These are phyloP conservation scores for Heliocybe sulcata DNA, from an alignment of 1,284 basidiomycete genomes.

Conservation along the genomic window DNA sequence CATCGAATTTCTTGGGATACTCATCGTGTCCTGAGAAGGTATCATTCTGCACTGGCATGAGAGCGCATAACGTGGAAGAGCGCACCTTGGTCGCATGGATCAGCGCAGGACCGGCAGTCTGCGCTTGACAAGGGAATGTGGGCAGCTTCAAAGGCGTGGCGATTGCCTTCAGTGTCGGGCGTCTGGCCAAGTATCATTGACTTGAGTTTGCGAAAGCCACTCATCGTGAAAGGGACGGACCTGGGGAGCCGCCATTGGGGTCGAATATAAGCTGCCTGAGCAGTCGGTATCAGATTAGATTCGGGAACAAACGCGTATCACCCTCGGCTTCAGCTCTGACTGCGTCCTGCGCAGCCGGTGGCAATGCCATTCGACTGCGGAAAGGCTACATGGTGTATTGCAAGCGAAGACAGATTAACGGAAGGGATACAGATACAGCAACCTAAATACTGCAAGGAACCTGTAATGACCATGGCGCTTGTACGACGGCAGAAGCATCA, in stretches of 20 bases:
- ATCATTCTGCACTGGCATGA: neutral
- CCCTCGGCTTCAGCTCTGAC: neutral
- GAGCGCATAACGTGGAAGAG: neutral
- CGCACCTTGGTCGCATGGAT: constrained; percentile 2
- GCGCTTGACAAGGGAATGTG: neutral
- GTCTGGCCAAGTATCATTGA: neutral
- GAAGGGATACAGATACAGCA: neutral
- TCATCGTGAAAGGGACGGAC: neutral
- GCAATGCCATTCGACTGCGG: too few species aligned
- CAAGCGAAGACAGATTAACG: neutral
- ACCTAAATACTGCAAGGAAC: too few species aligned
- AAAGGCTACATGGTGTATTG: neutral
- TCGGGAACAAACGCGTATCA: neutral
- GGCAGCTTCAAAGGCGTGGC: neutral
- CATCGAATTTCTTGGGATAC: constrained; percentile 1
- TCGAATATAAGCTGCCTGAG: neutral
- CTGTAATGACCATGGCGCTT: neutral
- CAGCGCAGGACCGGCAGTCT: constrained; percentile 1
- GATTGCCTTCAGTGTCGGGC: neutral
- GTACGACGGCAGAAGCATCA: constrained; percentile 3
- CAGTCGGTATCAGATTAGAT: neutral
- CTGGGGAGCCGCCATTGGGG: neutral
- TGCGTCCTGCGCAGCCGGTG: too few species aligned
- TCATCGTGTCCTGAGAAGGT: constrained; percentile 3
- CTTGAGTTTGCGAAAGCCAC: constrained; percentile 1